Evolutionary conservation across 2,329 filamentous ascomycete species (phyloP), one percentile per base, ranked within the genome.

Genomic region (Paecilomyces sp.): DNA sequence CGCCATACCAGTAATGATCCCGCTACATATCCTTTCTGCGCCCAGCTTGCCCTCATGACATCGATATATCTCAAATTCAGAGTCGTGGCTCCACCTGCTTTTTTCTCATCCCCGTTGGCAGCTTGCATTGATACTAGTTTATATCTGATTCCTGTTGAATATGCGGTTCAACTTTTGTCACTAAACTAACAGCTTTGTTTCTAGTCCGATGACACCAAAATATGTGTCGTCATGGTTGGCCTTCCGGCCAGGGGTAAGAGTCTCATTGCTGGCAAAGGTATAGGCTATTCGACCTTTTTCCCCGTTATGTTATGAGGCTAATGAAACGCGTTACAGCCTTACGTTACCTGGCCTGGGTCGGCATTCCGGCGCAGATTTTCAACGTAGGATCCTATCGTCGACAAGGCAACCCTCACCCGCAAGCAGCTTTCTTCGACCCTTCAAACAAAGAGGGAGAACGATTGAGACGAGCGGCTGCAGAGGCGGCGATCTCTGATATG

Each of bases 201-300:
- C 65, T 89, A 96, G 90, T 90, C 90, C 69, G 93, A 97, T 81
- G 92, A 97, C 77, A 93, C 91, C 62, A 91, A 90, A 76, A 95
- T 99, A 80, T 97, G 93, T 76, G 92, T 99, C 65, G 92, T 99
- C 69, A 97, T 99, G 94, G 94, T 99, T 62, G 94, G 94, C 66
- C 83, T 99, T 73, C 94, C 94, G 58, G 94, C 94, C 62, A 84
- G 94, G 67, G 94, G 94, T 71, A 99, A 99, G 84, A 96, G 91
- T 80, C 86, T 96, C 76, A 97, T 99, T 74, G 93, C 94, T 67
- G 92, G 96, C 72, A 97, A 97, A 85, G 92, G 92, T 94, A 81
- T 70, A 80, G 74, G 59, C n/a, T 24, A 15, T 30, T 11, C 30
- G 41, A 47, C 11, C 47, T 55, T 13, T 41, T 18, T 54, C 30